Conservation (phyloP, 148 eudicot genomes). For the Dianthus caryophyllus region DNA sequence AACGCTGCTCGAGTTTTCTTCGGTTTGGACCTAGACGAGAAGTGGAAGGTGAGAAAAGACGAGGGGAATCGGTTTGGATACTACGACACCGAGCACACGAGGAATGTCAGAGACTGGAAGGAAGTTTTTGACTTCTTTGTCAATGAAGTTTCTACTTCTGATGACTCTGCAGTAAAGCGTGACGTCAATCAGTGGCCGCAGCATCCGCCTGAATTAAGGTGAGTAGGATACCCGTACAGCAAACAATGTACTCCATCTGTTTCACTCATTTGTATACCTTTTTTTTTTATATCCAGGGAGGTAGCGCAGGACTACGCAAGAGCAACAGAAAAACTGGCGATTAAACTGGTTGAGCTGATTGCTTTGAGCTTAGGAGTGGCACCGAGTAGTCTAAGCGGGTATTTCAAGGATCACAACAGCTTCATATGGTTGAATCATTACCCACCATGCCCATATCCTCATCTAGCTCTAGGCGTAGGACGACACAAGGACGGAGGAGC, state of each 20-base stretch:
- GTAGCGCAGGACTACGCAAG: slow-evolving; percentile 1
- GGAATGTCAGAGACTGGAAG: slow-evolving; percentile 55
- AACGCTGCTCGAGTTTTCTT: slow-evolving; percentile 35
- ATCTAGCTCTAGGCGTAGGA: slow-evolving; percentile 39
- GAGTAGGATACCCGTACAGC: neutral
- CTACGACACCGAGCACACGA: slow-evolving; percentile 45
- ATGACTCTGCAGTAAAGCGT: slow-evolving; percentile 11
- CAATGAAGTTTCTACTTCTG: slow-evolving; percentile 18
- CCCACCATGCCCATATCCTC: slow-evolving; percentile 41
- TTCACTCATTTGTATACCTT: too few species aligned
- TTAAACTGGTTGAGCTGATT: slow-evolving; percentile 7
- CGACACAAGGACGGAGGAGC: slow-evolving; percentile 43
- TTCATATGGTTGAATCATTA: slow-evolving; percentile 38
- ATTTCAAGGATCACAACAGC: slow-evolving; percentile 24
- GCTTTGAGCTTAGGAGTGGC: slow-evolving; percentile 9
- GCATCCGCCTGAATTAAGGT: slow-evolving; percentile 35
- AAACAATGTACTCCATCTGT: too few species aligned
- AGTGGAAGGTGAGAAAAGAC: slow-evolving; percentile 37
- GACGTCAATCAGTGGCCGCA: slow-evolving; percentile 44
- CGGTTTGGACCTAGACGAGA: slow-evolving; percentile 34
- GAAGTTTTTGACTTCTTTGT: slow-evolving; percentile 40
- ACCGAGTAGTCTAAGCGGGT: neutral
- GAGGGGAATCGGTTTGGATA: slow-evolving; percentile 40
- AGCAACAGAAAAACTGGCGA: slow-evolving; percentile 6
- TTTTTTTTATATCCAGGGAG: too few species aligned